These are phyloP conservation scores for Cryphonectria nitschkei DNA, from an alignment of 2,329 filamentous ascomycete species.

Conservation along the genomic window DNA sequence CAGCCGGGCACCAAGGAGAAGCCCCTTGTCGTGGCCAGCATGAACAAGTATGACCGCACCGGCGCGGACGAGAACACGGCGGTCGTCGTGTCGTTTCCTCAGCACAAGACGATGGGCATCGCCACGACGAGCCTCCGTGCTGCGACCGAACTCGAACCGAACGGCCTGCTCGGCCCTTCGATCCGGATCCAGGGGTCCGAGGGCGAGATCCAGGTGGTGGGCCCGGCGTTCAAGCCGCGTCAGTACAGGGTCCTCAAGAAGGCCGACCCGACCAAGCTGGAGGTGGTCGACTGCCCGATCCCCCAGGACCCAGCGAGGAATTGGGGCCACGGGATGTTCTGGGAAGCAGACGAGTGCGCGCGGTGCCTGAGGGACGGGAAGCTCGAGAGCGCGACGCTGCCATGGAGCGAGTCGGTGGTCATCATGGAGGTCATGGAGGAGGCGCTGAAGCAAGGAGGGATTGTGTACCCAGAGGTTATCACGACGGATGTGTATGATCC, in stretches of 20 bases:
- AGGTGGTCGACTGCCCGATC: slow-evolving; percentile 57
- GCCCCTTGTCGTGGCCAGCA: slow-evolving; percentile 69
- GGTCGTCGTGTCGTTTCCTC: slow-evolving; percentile 76
- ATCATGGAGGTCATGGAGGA: slow-evolving; percentile 78
- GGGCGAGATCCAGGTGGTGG: slow-evolving; percentile 81
- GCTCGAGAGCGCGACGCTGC: slow-evolving; percentile 72
- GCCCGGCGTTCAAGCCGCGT: slow-evolving; percentile 70
- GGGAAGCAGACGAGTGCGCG: slow-evolving; percentile 50
- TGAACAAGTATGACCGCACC: slow-evolving; percentile 71
- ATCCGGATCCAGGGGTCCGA: slow-evolving; percentile 80
- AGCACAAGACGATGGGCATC: slow-evolving; percentile 70
- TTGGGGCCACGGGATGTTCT: slow-evolving; percentile 80
- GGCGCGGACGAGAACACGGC: slow-evolving; percentile 80
- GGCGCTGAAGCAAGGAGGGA: slow-evolving; percentile 55
- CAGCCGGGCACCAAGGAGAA: slow-evolving; percentile 62
- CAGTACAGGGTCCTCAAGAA: slow-evolving; percentile 66
- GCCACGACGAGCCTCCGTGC: slow-evolving; percentile 69
- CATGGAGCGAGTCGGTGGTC: slow-evolving; percentile 75
- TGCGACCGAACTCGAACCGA: slow-evolving; percentile 62
- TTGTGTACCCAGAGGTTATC: slow-evolving; percentile 60
- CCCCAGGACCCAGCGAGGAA: slow-evolving; percentile 52
- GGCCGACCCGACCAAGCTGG: slow-evolving; percentile 50
- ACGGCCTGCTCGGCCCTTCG: slow-evolving; percentile 63
- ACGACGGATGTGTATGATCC: slow-evolving; percentile 61
- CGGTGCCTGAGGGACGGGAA: slow-evolving; percentile 69